Evolutionary conservation across 169 alveolate species (phyloP).

Genomic region (Cryptosporidium sp.): DNA sequence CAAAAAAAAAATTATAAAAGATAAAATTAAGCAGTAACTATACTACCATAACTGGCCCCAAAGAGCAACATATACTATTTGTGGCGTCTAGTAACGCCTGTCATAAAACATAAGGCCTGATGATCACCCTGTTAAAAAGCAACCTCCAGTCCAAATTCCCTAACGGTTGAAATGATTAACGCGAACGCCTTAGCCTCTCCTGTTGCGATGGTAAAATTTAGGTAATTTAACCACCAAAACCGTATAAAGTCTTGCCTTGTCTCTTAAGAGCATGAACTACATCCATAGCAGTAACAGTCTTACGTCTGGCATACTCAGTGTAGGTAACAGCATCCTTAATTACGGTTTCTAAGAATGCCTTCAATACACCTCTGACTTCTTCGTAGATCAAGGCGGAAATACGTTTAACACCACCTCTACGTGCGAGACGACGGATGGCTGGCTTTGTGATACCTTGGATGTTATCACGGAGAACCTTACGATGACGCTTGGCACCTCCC

Average conservation of each 20-base stretch:
- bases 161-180: constrained; percentile 5
- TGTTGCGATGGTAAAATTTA: constrained; percentile 34
- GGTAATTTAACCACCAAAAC: constrained; percentile 97
- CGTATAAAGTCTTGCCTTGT: constrained; percentile 99
- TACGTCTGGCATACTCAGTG: constrained; percentile 99
- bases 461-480: constrained; percentile 96
- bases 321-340: constrained; percentile 99
- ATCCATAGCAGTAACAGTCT: constrained; percentile 99
- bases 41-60: background rate
- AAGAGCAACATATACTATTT: constrained; percentile 14
- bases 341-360: constrained; percentile 97
- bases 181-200: constrained; percentile 47
- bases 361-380: constrained; percentile 98
- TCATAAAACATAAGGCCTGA: constrained; percentile 55
- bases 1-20: no score
- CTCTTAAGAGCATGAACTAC: constrained; percentile 99
- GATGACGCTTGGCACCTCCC: constrained; percentile 98
- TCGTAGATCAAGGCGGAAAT: constrained; percentile 98
- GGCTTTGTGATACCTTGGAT: constrained; percentile 99
- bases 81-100: constrained; percentile 79
- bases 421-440: constrained; percentile 99
- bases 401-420: constrained; percentile 99
- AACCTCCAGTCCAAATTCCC: constrained; percentile 62
- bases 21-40: constrained; percentile 2
- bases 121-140: constrained; percentile 67